Base-by-base conservation (phyloP, 768 basidiomycete species). In the Leccinum subgranulosum region DNA sequence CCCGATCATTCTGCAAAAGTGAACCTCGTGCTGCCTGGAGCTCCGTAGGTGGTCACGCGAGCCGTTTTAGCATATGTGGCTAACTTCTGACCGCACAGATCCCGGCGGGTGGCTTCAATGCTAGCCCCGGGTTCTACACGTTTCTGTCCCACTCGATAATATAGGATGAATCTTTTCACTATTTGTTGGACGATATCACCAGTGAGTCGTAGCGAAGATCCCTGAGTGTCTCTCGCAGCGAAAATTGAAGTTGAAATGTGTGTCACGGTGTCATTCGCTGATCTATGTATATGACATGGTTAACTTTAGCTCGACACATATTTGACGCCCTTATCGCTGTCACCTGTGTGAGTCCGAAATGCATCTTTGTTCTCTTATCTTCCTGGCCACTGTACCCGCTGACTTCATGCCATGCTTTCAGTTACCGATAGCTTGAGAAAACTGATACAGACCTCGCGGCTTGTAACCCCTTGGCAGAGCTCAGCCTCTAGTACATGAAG, bases 371-470 rank as follows among this genome's bases (percentile, higher is more conserved):
- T 11, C 29, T 9, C 33, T 58, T 45, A 51, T 60, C 45, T 36
- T 36, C 31, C 3, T 54, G 53, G n/a, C 12, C 15, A 33, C 14
- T 33, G 54, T 17, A 47, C 33, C 60, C 12, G 51, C 59, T 61
- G 60, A 62, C 60, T 5, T 17, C 19, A 17, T 55, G 6, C 31
- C 59, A 60, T 53, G 54, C 51, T 46, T 53, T 51, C 29, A 4
- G 36, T 46, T 8, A 25, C 51, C 21, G 55, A 62, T 51, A 54
- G 29, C 54, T 46, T 51, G 60, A 49, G 51, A 56, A 56, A 60
- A 28, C n/a, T 49, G 28, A 45, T 15, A 10, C 21, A 19, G 29
- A 19, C 17, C 46, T 45, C 11, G 19, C 43, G 12, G 19, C 12
- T 12, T n/a, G 39, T 2, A 27, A 10, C 10, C 10, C 8, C 28